Percentiles rank a stretch among this genome's conserved stretches.
Conservation (phyloP, 306 rosid genomes). For the Fragaria ananassa region DNA sequence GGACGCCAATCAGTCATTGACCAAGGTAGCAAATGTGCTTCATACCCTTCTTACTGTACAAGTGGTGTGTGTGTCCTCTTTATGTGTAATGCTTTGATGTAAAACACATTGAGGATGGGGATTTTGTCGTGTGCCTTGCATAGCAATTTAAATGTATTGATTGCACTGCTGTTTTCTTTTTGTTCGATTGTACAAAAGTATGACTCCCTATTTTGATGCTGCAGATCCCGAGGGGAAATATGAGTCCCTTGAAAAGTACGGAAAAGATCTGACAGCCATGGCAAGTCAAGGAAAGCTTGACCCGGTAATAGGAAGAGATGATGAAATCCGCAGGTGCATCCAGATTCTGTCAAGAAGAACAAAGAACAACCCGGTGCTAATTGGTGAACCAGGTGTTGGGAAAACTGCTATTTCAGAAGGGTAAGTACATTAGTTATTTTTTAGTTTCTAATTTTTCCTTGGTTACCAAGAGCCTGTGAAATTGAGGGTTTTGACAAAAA, state of each 20-base stretch:
- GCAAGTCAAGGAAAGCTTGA: slow-evolving; percentile 94
- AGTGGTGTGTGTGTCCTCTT: not conserved
- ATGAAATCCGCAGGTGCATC: slow-evolving; percentile 98
- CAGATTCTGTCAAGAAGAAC: slow-evolving; percentile 99
- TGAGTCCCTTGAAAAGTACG: slow-evolving; percentile 91
- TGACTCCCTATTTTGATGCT: slow-evolving; percentile 9
- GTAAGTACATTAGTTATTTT: slow-evolving; percentile 21
- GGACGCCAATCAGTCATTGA: slow-evolving; percentile 94
- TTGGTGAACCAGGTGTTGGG: slow-evolving; percentile 99
- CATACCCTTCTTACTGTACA: slow-evolving; percentile 8
- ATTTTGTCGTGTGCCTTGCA: not conserved
- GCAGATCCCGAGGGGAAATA: slow-evolving; percentile 99
- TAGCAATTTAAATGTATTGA: not conserved
- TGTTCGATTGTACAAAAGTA: not conserved
- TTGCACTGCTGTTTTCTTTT: not conserved
- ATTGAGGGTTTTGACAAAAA: not conserved
- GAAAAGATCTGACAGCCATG: slow-evolving; percentile 97
- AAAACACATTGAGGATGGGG: not conserved
- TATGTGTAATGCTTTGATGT: not conserved
- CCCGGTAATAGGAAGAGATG: slow-evolving; percentile 99
- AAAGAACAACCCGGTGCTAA: slow-evolving; percentile 94
- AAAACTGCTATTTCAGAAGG: slow-evolving; percentile 99
- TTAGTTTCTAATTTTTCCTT: not conserved
- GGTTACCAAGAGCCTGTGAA: slow-evolving; percentile 10
- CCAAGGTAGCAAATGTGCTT: slow-evolving; percentile 56